A percentile compares a stretch with the other conserved stretches of the same genome.
phyloP scores from a whole-genome alignment of 352 stramenopile species.

The Pythium grandisporangium region DNA sequence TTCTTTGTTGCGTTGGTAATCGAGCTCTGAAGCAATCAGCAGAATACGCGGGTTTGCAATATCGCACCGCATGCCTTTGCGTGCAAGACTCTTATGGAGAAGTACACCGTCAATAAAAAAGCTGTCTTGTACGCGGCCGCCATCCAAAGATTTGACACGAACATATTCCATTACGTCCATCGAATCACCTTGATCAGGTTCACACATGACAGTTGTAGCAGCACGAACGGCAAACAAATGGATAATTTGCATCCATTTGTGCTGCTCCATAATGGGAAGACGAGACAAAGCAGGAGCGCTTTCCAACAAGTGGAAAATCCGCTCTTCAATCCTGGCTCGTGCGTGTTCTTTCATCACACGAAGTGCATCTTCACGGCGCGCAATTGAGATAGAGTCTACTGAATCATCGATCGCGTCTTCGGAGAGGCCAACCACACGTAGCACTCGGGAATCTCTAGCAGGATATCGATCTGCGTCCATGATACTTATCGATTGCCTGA shows the following conservation, averaged over 20 bases:
- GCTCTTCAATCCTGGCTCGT: conserved; percentile 55
- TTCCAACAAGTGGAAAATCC: conserved; percentile 64
- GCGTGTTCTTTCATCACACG: conserved; percentile 56
- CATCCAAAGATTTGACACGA: conserved; percentile 71
- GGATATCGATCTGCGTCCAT: conserved; percentile 20
- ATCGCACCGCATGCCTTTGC: conserved; percentile 76
- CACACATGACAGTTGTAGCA: conserved; percentile 50
- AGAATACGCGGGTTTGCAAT: conserved; percentile 75
- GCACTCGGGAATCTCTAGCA: conserved; percentile 37
- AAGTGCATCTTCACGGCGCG: conserved; percentile 29
- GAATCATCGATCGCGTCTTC: conserved; percentile 51
- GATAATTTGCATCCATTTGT: conserved; percentile 80
- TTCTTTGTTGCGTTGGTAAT: conserved; percentile 83
- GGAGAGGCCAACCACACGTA: conserved; percentile 48
- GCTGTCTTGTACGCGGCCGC: conserved; percentile 64
- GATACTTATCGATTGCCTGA: too few species aligned
- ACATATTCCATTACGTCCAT: conserved; percentile 85
- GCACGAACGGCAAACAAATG: conserved; percentile 57
- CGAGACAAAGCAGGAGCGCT: conserved; percentile 34
- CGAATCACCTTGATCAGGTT: conserved; percentile 59
- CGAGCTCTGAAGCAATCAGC: conserved; percentile 71
- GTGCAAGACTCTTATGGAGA: conserved; percentile 75
- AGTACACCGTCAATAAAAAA: conserved; percentile 87
- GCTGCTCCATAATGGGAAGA: conserved; percentile 60
- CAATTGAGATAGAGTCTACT: conserved; percentile 28